Evolutionary conservation across 257 asterid genomes (phyloP), one percentile per base, ranked within the genome.

Genomic region (Salvia splendens): DNA sequence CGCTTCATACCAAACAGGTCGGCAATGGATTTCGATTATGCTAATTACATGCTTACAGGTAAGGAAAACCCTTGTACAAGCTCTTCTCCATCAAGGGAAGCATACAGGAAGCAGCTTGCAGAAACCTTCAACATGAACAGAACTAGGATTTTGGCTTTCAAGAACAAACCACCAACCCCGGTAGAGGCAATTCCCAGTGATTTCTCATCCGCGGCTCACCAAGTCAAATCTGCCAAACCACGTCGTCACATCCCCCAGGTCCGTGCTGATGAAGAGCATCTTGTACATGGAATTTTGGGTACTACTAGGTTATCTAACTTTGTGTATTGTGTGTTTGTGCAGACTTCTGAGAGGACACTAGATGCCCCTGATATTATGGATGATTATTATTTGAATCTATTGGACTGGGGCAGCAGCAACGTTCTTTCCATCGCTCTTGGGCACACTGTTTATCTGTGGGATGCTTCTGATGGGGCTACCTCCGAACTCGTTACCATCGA

Each of bases 1-100:
- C 88, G 99, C 57, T 93, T 93, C 85, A 93, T 93, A 46, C 99
- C 99, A 4, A 94, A 94, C 57, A 84, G 97, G 71, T 94, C 97
- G 2, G 99, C 97, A 0, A 94, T 94, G 87, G 97, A 93, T 70
- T 82, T 89, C 9, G 97, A 88, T 56, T 93, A 79, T 38, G 98
- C 96, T 0, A 95, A 85, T 70, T 86, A 78, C 86, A 93, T 93
- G 97, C 85, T 93, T 12, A 89, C 97, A 4, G 95, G 86, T 64
- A 78, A 92, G 96, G 94, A 87, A 78, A 90, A 86, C 40, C 95
- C 98, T 3, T 72, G 86, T n/a, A 75, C 45, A 8, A 69, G 42
- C 67, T 76, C 91, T 68, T 83, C 98, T 61, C 96, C 97, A 5
- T 78, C 97, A 89, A 86, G 77, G 30, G 30, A 24, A 24, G 30